Percentiles rank a stretch among this genome's conserved stretches.
Evolutionary conservation across 1,284 basidiomycete genomes (phyloP).

Genomic region (Golubevia sp.): DNA sequence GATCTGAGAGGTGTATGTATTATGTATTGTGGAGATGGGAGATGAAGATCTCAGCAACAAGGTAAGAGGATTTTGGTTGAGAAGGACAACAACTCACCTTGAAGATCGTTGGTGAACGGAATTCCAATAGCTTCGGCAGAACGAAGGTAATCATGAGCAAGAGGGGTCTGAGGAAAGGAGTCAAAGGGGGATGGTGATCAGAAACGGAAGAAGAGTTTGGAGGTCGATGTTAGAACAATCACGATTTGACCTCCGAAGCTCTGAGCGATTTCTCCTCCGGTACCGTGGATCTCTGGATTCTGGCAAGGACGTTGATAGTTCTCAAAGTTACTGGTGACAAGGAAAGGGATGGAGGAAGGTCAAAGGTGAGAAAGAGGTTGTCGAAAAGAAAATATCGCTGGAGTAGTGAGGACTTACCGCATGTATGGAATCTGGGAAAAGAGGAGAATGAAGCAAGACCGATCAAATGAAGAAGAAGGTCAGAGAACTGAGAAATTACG

Average conservation of each 20-base stretch:
- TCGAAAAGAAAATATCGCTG: no score
- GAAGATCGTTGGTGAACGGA: constrained; percentile 69
- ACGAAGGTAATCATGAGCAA: constrained; percentile 74
- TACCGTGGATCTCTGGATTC: constrained; percentile 68
- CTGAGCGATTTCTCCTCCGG: constrained; percentile 74
- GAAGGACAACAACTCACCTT: not conserved
- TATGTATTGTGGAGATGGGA: no score
- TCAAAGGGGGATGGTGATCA: constrained; percentile 3
- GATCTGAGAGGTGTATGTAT: constrained; percentile 65
- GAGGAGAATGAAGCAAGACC: no score
- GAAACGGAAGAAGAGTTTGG: no score
- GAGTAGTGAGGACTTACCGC: no score
- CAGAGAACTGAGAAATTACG: no score
- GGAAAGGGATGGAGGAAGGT: no score
- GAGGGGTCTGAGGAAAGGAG: constrained; percentile 60
- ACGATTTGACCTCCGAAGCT: constrained; percentile 70
- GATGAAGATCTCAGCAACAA: no score
- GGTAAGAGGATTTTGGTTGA: no score
- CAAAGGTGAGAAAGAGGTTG: no score
- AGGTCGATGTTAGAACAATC: not conserved
- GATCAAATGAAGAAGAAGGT: no score
- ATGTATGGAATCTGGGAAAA: constrained; percentile 74
- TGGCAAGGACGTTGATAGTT: constrained; percentile 73
- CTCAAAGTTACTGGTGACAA: constrained; percentile 70
- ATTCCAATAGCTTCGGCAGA: constrained; percentile 70